Conservation (phyloP, 169 alveolate species). For the Plasmodium inui region DNA sequence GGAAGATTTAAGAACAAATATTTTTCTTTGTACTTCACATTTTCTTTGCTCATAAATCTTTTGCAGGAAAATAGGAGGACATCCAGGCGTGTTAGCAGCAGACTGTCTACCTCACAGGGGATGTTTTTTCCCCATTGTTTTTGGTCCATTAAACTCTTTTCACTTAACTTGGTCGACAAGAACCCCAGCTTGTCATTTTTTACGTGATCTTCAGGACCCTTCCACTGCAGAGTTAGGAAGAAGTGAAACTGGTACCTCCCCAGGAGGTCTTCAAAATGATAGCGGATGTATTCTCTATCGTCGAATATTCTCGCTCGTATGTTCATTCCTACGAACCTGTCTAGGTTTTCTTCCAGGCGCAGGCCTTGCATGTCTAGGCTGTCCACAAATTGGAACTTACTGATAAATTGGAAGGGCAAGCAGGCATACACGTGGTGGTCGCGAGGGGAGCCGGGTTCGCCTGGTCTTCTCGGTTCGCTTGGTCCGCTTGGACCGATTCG, state of each 20-base stretch:
- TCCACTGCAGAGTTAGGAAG: constrained; percentile 36
- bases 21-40: constrained; percentile 47
- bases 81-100: constrained; percentile 13
- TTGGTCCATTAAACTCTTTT: not conserved
- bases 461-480: not conserved
- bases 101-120: not conserved
- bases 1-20: constrained; percentile 12
- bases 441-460: not conserved
- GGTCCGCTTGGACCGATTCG: not conserved
- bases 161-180: not conserved
- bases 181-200: constrained; percentile 32
- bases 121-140: not conserved
- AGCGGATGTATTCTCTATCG: not conserved
- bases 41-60: constrained; percentile 28
- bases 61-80: constrained; percentile 29
- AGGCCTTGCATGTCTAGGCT: constrained; percentile 26
- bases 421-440: constrained; percentile 30
- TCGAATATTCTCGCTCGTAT: constrained; percentile 43
- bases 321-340: constrained; percentile 19
- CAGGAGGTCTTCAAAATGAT: constrained; percentile 40
- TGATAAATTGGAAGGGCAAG: constrained; percentile 53
- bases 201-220: not conserved
- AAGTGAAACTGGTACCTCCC: constrained; percentile 18
- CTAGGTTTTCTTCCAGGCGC: not conserved
- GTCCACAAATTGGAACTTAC: constrained; percentile 51